Percentiles rank a stretch among this genome's conserved stretches.
These are phyloP conservation scores for Talaromyces stipitatus DNA, from an alignment of 495 filamentous ascomycete genomes.

Conservation along the genomic window DNA sequence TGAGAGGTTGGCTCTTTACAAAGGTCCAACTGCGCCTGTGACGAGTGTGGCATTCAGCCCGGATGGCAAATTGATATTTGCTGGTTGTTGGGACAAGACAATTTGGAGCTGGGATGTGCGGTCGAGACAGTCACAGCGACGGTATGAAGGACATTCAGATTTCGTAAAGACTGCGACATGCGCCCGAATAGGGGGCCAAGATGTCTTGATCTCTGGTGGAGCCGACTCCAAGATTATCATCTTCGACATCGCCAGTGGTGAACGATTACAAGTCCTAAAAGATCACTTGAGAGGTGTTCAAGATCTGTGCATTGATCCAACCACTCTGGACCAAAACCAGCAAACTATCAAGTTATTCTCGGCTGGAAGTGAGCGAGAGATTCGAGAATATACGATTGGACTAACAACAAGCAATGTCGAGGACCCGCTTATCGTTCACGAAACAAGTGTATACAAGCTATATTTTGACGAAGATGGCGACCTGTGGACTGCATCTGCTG, in stretches of 20 bases:
- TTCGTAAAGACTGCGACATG: slow-evolving; percentile 74
- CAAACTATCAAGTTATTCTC: slow-evolving; percentile 57
- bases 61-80: slow-evolving; percentile 57
- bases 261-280: slow-evolving; percentile 63
- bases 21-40: slow-evolving; percentile 70
- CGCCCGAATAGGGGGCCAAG: slow-evolving; percentile 44
- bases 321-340: slow-evolving; percentile 21
- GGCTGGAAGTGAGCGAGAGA: slow-evolving; percentile 76
- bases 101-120: slow-evolving; percentile 74
- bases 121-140: slow-evolving; percentile 41
- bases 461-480: slow-evolving; percentile 68
- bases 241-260: slow-evolving; percentile 63
- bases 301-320: slow-evolving; percentile 64
- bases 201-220: slow-evolving; percentile 74
- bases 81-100: slow-evolving; percentile 87
- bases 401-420: slow-evolving; percentile 36
- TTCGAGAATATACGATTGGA: slow-evolving; percentile 51
- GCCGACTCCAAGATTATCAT: slow-evolving; percentile 81
- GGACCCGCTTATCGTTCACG: slow-evolving; percentile 68
- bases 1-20: slow-evolving; percentile 47
- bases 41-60: slow-evolving; percentile 68
- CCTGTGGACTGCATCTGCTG: slow-evolving; percentile 85
- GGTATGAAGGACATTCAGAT: slow-evolving; percentile 74
- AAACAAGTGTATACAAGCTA: slow-evolving; percentile 81
- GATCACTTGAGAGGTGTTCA: slow-evolving; percentile 75